A percentile compares a stretch with the other conserved stretches of the same genome.
These are phyloP conservation scores for grape (Vitis vinifera) DNA, from an alignment of 164 flowering plant genomes.

Conservation along the genomic window DNA sequence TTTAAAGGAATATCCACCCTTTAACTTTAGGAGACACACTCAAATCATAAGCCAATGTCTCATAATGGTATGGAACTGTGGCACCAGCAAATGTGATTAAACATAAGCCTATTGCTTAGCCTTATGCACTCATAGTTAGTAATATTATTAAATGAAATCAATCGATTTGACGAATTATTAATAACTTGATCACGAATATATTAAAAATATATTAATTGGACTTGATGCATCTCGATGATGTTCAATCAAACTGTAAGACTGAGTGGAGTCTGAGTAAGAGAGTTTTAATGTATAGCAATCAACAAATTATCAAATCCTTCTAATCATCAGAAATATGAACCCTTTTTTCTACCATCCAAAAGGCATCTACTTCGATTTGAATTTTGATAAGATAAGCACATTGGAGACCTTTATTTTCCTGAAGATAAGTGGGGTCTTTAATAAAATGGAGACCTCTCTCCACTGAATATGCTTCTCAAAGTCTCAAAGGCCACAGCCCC, in stretches of 20 bases:
- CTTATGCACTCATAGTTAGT: too few relatives aligned
- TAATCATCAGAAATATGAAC: constrained; percentile 13
- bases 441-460: neutral
- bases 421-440: neutral
- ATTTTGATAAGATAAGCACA: constrained; percentile 5
- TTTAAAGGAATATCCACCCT: too few relatives aligned
- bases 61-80: too few relatives aligned
- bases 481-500: neutral
- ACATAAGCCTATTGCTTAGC: too few relatives aligned
- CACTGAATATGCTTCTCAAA: neutral
- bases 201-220: too few relatives aligned
- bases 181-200: too few relatives aligned
- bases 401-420: neutral
- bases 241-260: neutral
- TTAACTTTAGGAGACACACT: too few relatives aligned
- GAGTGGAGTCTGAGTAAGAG: constrained; percentile 21
- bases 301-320: constrained; percentile 2
- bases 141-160: too few relatives aligned
- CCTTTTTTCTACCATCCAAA: constrained; percentile 12
- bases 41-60: too few relatives aligned
- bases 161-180: too few relatives aligned
- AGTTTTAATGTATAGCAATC: constrained; percentile 9
- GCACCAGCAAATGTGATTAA: too few relatives aligned
- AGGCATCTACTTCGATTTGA: constrained; percentile 5
- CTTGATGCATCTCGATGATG: neutral